phyloP scores from a whole-genome alignment of 78 protist genomes.

The Andalucia godoyi region DNA sequence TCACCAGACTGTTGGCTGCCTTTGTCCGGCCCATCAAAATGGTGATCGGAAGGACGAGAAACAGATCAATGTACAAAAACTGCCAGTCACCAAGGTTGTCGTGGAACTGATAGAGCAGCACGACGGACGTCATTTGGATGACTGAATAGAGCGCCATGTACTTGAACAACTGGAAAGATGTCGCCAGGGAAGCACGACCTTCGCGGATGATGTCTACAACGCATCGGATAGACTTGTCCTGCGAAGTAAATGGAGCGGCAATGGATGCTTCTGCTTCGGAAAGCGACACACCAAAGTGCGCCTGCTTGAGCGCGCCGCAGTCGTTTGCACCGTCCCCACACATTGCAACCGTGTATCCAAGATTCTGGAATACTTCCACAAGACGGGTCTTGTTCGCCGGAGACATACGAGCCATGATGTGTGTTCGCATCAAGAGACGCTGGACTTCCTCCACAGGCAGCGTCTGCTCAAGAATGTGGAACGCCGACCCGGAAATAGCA shows the following conservation, averaged over 20 bases:
- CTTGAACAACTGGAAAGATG: slow-evolving; percentile 88
- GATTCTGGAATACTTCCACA: slow-evolving; percentile 22
- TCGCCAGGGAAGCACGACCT: slow-evolving; percentile 87
- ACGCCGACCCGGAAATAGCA: no score
- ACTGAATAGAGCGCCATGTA: slow-evolving; percentile 92
- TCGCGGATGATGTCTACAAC: slow-evolving; percentile 56
- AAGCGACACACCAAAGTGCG: slow-evolving; percentile 86
- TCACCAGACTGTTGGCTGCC: no score
- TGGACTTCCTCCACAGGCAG: no score
- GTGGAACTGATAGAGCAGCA: no score
- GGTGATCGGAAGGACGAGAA: no score
- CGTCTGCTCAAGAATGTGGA: no score
- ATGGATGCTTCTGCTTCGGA: slow-evolving; percentile 95
- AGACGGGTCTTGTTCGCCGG: slow-evolving; percentile 17
- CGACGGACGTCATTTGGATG: no score
- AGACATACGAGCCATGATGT: slow-evolving; percentile 9
- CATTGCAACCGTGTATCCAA: slow-evolving; percentile 81
- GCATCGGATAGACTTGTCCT: slow-evolving; percentile 15
- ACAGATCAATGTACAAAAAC: no score
- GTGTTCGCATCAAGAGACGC: no score
- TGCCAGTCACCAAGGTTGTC: no score
- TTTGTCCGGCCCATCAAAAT: no score
- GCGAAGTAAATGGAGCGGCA: slow-evolving; percentile 94
- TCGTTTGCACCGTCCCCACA: slow-evolving; percentile 99
- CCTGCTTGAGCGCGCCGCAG: slow-evolving; percentile 97